phyloP scores from a whole-genome alignment of 1,139 yeast genomes.

The Zygosaccharomyces pseudobailii region DNA sequence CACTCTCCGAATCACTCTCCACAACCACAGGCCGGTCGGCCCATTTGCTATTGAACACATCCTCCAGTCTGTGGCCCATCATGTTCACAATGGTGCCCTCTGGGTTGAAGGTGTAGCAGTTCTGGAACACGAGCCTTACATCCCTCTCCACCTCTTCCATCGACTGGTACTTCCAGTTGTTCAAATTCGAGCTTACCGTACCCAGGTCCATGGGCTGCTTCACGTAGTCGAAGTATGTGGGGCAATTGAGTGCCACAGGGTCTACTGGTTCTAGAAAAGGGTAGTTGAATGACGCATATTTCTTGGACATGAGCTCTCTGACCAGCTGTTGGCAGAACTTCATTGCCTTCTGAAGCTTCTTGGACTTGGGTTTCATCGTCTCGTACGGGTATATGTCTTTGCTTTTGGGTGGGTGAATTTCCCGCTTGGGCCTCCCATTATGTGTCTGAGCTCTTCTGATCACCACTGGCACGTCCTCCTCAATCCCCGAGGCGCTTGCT shows the following conservation, averaged over 20 bases:
- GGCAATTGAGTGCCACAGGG: conserved; percentile 88
- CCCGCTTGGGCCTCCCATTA: conserved; percentile 80
- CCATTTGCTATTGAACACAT: conserved; percentile 85
- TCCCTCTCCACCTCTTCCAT: conserved; percentile 86
- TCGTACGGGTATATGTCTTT: conserved; percentile 85
- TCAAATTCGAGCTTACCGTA: conserved; percentile 73
- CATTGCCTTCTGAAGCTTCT: conserved; percentile 86
- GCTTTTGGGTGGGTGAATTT: conserved; percentile 93
- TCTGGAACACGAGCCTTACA: conserved; percentile 73
- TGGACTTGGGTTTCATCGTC: conserved; percentile 70
- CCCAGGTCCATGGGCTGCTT: conserved; percentile 95
- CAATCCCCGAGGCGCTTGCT: conserved; percentile 14
- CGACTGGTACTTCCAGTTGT: conserved; percentile 81
- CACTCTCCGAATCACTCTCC: conserved; percentile 30
- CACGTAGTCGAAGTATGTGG: conserved; percentile 78
- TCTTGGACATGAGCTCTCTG: conserved; percentile 77
- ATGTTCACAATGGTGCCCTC: conserved; percentile 91
- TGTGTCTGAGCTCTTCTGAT: conserved; percentile 61
- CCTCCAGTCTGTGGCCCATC: conserved; percentile 92
- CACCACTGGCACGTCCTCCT: conserved; percentile 32
- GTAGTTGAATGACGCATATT: conserved; percentile 76
- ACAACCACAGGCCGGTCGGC: conserved; percentile 66
- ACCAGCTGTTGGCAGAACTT: conserved; percentile 79
- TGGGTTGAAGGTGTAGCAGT: conserved; percentile 90
- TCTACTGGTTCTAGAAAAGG: conserved; percentile 95